Evolutionary conservation across 148 eudicot genomes (phyloP).

Genomic region (Arbutus unedo): DNA sequence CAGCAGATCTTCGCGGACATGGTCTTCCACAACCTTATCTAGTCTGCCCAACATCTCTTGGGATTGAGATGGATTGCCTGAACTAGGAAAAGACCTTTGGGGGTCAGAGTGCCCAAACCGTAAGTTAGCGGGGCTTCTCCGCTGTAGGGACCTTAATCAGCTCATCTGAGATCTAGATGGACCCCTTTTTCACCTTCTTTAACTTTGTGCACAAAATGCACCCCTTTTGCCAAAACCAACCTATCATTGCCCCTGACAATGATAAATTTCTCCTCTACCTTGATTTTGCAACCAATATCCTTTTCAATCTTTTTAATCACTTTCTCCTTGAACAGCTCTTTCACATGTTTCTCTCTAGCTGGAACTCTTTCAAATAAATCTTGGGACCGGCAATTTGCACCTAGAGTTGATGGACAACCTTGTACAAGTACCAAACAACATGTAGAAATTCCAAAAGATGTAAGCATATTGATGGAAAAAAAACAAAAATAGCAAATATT

Average conservation of each 20-base stretch:
- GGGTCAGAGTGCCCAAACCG: slow-evolving; percentile 68
- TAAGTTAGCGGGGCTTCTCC: slow-evolving; percentile 50
- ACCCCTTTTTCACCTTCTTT: slow-evolving; percentile 60
- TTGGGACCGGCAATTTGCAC: slow-evolving; percentile 90
- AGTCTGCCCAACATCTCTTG: slow-evolving; percentile 63
- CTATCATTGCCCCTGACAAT: slow-evolving; percentile 97
- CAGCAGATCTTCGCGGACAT: slow-evolving; percentile 73
- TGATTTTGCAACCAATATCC: slow-evolving; percentile 93
- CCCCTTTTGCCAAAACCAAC: slow-evolving; percentile 79
- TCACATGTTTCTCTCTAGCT: slow-evolving; percentile 80
- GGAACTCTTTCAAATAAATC: slow-evolving; percentile 95
- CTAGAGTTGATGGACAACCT: slow-evolving; percentile 99
- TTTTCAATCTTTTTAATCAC: slow-evolving; percentile 71
- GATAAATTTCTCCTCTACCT: slow-evolving; percentile 87
- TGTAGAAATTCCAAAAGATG: neutral
- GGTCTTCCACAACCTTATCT: slow-evolving; percentile 74
- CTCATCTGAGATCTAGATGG: slow-evolving; percentile 43
- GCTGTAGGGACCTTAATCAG: slow-evolving; percentile 61
- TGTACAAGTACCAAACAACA: slow-evolving; percentile 31
- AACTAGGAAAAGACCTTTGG: slow-evolving; percentile 72
- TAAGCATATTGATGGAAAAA: too few relatives aligned
- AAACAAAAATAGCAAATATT: too few relatives aligned
- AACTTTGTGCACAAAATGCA: slow-evolving; percentile 86
- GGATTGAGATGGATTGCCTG: slow-evolving; percentile 55
- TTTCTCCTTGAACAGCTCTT: slow-evolving; percentile 76